Conservation (phyloP, 1,284 basidiomycete genomes). For the Malassezia caprae region DNA sequence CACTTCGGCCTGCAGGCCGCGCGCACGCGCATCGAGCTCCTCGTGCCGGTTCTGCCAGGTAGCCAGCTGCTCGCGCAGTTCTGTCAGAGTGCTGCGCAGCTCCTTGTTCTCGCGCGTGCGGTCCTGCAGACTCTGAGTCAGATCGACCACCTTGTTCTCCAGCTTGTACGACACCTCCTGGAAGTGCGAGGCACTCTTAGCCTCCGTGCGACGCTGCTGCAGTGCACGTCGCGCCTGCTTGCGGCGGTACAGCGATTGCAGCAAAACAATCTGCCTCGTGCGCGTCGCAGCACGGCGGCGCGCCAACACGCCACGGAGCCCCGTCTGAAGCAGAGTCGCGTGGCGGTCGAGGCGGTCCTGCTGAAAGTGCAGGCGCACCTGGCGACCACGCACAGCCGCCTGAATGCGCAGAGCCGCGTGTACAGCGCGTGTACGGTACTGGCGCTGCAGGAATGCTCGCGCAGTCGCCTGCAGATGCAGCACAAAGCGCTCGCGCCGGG, state of each 20-base stretch:
- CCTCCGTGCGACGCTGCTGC: conserved; percentile 71
- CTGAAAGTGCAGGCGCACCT: conserved; percentile 61
- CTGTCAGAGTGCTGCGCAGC: conserved; percentile 62
- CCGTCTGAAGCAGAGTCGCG: conserved; percentile 66
- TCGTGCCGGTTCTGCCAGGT: conserved; percentile 79
- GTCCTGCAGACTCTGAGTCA: conserved; percentile 88
- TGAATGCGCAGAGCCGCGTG: conserved; percentile 64
- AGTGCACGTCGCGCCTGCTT: conserved; percentile 77
- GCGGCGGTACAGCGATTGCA: conserved; percentile 87
- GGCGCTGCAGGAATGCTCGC: conserved; percentile 66
- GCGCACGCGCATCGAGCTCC: conserved; percentile 70
- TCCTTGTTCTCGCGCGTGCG: conserved; percentile 83
- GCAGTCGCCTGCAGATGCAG: conserved; percentile 65
- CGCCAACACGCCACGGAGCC: conserved; percentile 69
- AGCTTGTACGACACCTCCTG: conserved; percentile 97
- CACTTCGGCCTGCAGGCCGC: conserved; percentile 64
- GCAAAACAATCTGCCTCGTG: conserved; percentile 58
- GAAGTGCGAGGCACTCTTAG: conserved; percentile 92
- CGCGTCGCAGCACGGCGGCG: conserved; percentile 51
- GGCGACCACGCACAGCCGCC: conserved; percentile 68
- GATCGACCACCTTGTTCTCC: conserved; percentile 98
- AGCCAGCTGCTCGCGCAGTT: conserved; percentile 73
- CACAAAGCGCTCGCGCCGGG: conserved; percentile 67
- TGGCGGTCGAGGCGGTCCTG: conserved; percentile 60
- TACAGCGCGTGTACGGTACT: conserved; percentile 57